A percentile compares a stretch with the other conserved stretches of the same genome.
Conservation (phyloP, 495 filamentous ascomycete species). For the Hyaloscypha variabilis region DNA sequence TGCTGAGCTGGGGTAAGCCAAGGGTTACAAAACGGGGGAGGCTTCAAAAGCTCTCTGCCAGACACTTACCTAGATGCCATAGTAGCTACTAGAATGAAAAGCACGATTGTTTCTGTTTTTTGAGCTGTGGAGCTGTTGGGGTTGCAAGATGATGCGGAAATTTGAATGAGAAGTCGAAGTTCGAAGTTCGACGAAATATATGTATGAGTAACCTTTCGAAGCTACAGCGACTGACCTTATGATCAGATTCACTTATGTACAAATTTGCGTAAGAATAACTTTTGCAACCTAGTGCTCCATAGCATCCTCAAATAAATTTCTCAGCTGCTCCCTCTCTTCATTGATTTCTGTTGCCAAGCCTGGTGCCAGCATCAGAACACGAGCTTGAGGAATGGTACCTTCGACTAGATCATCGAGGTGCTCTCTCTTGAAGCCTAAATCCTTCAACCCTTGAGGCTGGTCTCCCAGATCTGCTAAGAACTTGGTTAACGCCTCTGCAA, state of each 20-base stretch:
- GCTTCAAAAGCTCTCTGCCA: no score
- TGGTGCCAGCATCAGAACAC: constrained; percentile 92
- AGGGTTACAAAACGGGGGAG: no score
- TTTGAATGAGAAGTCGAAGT: background rate
- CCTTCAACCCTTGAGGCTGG: constrained; percentile 85
- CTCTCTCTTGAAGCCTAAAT: constrained; percentile 71
- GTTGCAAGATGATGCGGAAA: background rate
- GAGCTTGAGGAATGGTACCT: constrained; percentile 87
- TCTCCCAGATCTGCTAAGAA: constrained; percentile 85
- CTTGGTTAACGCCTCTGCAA: constrained; percentile 75
- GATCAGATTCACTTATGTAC: background rate
- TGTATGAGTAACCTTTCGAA: background rate
- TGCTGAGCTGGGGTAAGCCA: no score
- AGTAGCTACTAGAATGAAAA: background rate
- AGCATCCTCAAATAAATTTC: constrained; percentile 51
- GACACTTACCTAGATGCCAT: background rate
- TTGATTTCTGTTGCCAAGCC: constrained; percentile 67
- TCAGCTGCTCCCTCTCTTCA: constrained; percentile 60
- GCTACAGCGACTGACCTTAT: background rate
- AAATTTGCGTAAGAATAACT: background rate
- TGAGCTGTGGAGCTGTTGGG: background rate
- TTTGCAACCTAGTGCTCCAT: constrained; percentile 31
- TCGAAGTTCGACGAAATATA: background rate
- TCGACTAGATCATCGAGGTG: constrained; percentile 86
- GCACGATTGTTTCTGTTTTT: background rate